Base-by-base conservation (phyloP, 345 rosid species). In the Brassica incana region DNA sequence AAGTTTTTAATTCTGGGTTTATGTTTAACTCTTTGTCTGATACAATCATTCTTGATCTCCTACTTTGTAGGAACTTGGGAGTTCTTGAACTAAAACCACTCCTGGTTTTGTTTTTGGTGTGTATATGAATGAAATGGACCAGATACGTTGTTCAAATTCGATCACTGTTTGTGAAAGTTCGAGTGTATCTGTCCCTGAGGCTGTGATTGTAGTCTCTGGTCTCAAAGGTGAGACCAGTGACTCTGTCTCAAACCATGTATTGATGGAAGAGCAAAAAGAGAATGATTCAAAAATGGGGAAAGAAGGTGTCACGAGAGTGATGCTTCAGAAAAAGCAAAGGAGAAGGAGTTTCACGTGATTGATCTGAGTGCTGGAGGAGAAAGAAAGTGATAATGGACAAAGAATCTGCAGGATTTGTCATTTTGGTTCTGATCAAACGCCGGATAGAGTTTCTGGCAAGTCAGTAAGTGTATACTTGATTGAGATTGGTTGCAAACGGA, bases 341-440 rank as follows among this genome's bases (percentile, higher is more conserved):
- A 74, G 20, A 86, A 87, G 69, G 83, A 84, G 45, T 79, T 88
- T 1, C 79, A 79, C 29, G 82, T 85, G 78, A 68, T 87, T 20
- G 90, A 89, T 82, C 25, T 88, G 68, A 78, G 71, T 30, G 82
- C 64, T 45, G 84, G n/a, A 25, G 85, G 35, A 27, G 83, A 20
- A 20, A 20, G 23, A 83, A 20, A 74, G 62, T 18, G 92, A 85
- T 29, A 14, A 29, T 11, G 85, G 86, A 58, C 92, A 91, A 75
- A 85, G 67, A 60, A 85, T 92, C 74, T 94, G 99, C 73, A 87
- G 99, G 82, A 94, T 94, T 74, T 94, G 97, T 81, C 94, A 92
- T 77, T 87, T 94, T 87, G 86, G 68, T 77, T 83, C 90, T 20
- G 23, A 20, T 20, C 23, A 20, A 20, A 20, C 23, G 23, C 23